Evolutionary conservation across 2,329 filamentous ascomycete species (phyloP), one percentile per base, ranked within the genome.

Genomic region (Pseudopyrenochaeta lycopersici): DNA sequence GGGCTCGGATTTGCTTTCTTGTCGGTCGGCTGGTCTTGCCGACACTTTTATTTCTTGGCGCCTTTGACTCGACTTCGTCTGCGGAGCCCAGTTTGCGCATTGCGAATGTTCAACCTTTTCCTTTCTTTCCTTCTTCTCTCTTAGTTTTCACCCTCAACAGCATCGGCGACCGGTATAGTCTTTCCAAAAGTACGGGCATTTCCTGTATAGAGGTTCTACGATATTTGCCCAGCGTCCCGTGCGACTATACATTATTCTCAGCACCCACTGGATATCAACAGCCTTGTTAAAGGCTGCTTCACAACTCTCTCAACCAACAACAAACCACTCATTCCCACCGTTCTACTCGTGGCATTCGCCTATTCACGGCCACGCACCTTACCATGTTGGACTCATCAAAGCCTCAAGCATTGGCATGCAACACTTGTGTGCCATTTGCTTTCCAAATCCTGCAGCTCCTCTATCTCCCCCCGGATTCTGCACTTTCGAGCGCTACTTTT

Each of bases 1-100:
- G 53, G 56, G 39, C 52, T 55, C 52, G 47, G 36, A 40, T 56
- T 60, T 61, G 21, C 63, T 56, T 59, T 59, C 54, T 60, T 62
- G 56, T 65, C 64, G 67, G 60, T 64, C 43, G 63, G 68, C 62
- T 62, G 63, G 64, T 58, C 58, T 64, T 53, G 60, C 66, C 61
- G 63, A 58, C n/a, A n/a, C 51, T 63, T 57, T 53, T 40, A 27
- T 62, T 60, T 46, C 9, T 54, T 47, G 55, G 46, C 45, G 55
- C 46, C 45, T 52, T 44, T 53, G 50, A 54, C 49, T 51, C 40
- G 29, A 48, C 35, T 40, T 40, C 42, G 14, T 46, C 42, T 36
- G 42, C 29, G 46, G 48, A 35, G 43, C 52, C 55, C 44, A 39
- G 43, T 46, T 49, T 43, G 57, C 50, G 49, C 50, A 55, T 49